Conservation (phyloP, 257 asterid genomes). For the Gynochthodes officinalis region DNA sequence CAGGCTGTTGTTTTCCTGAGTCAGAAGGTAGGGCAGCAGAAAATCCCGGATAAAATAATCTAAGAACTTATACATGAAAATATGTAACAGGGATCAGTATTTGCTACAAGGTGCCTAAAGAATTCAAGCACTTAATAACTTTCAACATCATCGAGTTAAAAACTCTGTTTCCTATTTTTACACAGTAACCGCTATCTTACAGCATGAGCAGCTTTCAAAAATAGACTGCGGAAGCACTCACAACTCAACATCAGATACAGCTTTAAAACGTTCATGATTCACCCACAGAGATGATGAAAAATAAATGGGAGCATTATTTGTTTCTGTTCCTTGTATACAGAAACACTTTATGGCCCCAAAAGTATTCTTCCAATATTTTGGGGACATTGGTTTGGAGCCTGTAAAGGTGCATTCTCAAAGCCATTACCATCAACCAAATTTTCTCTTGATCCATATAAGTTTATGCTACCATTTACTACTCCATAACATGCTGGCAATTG, state of each 20-base stretch:
- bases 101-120: constrained; percentile 1
- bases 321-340: constrained; percentile 1
- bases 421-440: constrained; percentile 22
- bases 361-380: constrained; percentile 42
- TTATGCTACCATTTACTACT: constrained; percentile 31
- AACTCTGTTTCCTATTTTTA: constrained; percentile 13
- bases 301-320: constrained; percentile 7
- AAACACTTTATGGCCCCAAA: constrained; percentile 35
- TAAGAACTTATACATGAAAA: not conserved
- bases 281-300: constrained; percentile 19
- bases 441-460: constrained; percentile 25
- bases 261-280: not conserved
- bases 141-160: not conserved
- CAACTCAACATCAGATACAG: constrained; percentile 15
- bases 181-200: constrained; percentile 17
- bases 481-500: constrained; percentile 41
- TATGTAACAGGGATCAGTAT: not conserved
- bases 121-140: constrained; percentile 3
- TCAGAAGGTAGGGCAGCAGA: not conserved
- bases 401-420: constrained; percentile 31
- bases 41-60: not conserved
- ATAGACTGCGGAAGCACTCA: constrained; percentile 13
- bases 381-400: constrained; percentile 30
- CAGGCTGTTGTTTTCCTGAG: too few relatives aligned
- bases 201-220: constrained; percentile 20